These are phyloP conservation scores for Ustanciosporium gigantosporum DNA, from an alignment of 1,284 basidiomycete genomes.

Conservation along the genomic window DNA sequence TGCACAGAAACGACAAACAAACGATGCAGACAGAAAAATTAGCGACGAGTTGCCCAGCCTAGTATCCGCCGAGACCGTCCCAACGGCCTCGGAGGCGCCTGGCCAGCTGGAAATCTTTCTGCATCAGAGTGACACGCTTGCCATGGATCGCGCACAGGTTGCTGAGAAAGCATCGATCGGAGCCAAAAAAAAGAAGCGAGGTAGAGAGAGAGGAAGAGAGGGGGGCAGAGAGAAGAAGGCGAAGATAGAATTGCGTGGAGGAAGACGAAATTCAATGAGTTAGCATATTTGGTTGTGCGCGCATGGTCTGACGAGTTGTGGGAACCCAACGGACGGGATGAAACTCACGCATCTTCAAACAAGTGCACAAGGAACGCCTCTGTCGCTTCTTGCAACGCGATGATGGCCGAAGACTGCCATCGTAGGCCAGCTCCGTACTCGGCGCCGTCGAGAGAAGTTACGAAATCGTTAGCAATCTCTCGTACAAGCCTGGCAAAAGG, in stretches of 20 bases:
- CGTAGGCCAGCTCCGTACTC: slow-evolving; percentile 49
- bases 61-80: slow-evolving; percentile 57
- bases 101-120: slow-evolving; percentile 59
- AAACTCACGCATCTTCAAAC: slow-evolving; percentile 60
- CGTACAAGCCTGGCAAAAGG: slow-evolving; percentile 59
- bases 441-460: slow-evolving; percentile 53
- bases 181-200: neutral
- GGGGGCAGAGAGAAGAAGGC: neutral
- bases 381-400: slow-evolving; percentile 60
- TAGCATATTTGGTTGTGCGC: too few relatives aligned
- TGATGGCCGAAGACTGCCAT: slow-evolving; percentile 59
- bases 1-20: too few relatives aligned
- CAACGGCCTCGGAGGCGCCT: slow-evolving; percentile 56
- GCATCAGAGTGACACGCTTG: slow-evolving; percentile 59
- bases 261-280: too few relatives aligned
- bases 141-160: slow-evolving; percentile 60
- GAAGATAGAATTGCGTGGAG: too few relatives aligned
- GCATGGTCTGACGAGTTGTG: neutral
- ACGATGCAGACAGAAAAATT: too few relatives aligned
- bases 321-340: neutral
- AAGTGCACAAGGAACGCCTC: slow-evolving; percentile 59
- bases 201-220: neutral
- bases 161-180: slow-evolving; percentile 13
- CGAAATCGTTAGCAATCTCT: slow-evolving; percentile 59
- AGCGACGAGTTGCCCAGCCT: neutral